Base-by-base conservation (phyloP, 768 basidiomycete species). In the Leucosporidium creatinivorum region DNA sequence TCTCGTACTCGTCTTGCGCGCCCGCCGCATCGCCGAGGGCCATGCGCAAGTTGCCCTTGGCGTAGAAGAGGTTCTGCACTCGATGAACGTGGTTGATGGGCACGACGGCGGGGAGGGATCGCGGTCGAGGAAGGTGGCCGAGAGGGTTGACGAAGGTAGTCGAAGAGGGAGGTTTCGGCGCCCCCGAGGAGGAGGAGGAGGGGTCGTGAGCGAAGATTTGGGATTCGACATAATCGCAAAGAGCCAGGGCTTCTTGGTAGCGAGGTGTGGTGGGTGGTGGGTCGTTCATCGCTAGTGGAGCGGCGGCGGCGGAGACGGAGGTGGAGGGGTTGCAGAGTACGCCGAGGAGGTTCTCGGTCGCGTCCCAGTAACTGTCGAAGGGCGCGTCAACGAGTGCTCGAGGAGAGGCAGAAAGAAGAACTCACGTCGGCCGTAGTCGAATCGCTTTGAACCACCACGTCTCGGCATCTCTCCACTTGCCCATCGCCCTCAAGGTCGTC, bases 21-120 rank as follows among this genome's bases (percentile, higher is more conserved):
- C 74, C 67, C 69, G 73, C 62, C 66, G 76, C 39, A 77, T 78
- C 72, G 76, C 74, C 75, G 31, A 80, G 48, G 4, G 71, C 71
- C 18, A 68, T 50, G 5, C 61, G 63, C 12, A 71, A 56, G 66
- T 75, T 74, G 10, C 73, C 73, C 56, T 71, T 69, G 28, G 74
- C 74, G 63, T 81, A 80, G 54, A 82, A 75, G 50, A 83, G 78
- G 72, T 81, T 81, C 72, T 83, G 82, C 10, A 83, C 73, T 9
- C 82, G 80, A 62, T 80, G 81, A 5, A 79, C 70, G 61, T 80
- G 81, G 61, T 63, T 73, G 30, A 75, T 73, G 12, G 79, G 75
- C 0, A 81, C 63, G 25, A 60, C 28, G 15, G 73, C 21, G 8
- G 72, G 70, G 5, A 72, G 63, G n/a, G 26, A n/a, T 5, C 62